Evolutionary conservation across 805 yeast species (phyloP).

Genomic region (Yamadazyma akitaensis): DNA sequence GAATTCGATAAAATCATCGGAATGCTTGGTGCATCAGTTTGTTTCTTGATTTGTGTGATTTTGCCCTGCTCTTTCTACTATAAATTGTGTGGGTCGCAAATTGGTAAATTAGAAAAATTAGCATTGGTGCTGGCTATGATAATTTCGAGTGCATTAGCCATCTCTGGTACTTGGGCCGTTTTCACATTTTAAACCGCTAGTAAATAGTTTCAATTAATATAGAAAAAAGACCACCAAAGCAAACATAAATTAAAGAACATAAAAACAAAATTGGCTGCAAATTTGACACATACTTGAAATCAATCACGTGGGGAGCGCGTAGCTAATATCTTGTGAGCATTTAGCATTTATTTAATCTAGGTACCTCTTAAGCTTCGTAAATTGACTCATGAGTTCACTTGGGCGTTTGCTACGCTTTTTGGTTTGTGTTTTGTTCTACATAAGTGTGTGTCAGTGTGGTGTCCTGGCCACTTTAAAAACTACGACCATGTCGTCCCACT

Average conservation of each 20-base stretch:
- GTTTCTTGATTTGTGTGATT: conserved; percentile 75
- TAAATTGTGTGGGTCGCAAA: conserved; percentile 45
- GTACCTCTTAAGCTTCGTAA: neutral
- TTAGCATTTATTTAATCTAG: no score
- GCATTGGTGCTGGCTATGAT: conserved; percentile 43
- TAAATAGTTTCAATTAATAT: no score
- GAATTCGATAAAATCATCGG: conserved; percentile 82
- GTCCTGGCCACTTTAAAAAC: neutral
- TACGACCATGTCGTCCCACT: neutral
- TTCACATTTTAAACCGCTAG: conserved; percentile 10
- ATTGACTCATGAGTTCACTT: neutral
- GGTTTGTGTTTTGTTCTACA: neutral
- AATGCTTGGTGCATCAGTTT: conserved; percentile 74
- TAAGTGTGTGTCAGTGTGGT: neutral
- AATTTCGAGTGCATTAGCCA: conserved; percentile 47
- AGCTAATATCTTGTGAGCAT: neutral
- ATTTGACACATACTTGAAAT: neutral
- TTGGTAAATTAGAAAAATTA: conserved; percentile 37
- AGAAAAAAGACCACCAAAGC: no score
- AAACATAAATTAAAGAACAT: no score
- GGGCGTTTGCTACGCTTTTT: neutral
- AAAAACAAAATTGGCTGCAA: neutral
- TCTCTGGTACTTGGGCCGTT: conserved; percentile 59
- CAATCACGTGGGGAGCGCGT: neutral
- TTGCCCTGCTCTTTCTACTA: conserved; percentile 74